Percentiles rank a stretch among this genome's conserved stretches.
Conservation (phyloP, 2,329 filamentous ascomycete species). For the Cladosporium phlei region DNA sequence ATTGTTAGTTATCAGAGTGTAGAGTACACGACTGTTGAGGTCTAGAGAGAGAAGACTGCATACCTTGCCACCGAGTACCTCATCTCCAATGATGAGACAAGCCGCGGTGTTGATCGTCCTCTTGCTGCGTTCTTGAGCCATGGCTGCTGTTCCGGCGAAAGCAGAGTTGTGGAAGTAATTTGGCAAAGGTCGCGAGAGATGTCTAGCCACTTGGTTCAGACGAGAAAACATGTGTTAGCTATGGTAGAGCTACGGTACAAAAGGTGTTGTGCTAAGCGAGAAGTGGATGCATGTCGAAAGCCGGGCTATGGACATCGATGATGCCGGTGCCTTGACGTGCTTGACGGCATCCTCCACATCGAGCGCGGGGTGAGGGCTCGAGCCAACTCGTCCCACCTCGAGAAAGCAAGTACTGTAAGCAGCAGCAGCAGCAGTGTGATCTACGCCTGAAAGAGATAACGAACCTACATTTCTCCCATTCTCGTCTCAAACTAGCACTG, state of each 20-base stretch:
- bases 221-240: constrained; percentile 64
- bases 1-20: constrained; percentile 10
- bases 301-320: neutral
- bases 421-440: too few species aligned
- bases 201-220: constrained; percentile 66
- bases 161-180: constrained; percentile 50
- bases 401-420: neutral
- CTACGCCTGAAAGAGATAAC: too few species aligned
- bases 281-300: too few species aligned
- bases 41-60: constrained; percentile 20
- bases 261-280: too few species aligned
- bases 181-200: constrained; percentile 61
- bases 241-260: neutral
- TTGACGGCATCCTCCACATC: too few species aligned
- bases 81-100: constrained; percentile 94
- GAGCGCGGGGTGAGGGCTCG: constrained; percentile 1
- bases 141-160: constrained; percentile 33
- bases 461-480: too few species aligned
- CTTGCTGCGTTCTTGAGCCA: constrained; percentile 53
- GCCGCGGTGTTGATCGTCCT: constrained; percentile 81
- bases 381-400: constrained; percentile 4
- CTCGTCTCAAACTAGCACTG: too few species aligned
- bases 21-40: neutral
- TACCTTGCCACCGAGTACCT: constrained; percentile 92
- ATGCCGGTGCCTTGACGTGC: neutral